Evolutionary conservation across 1,284 basidiomycete species (phyloP), one percentile per base, ranked within the genome.

Genomic region (Cryptococcus wingfieldii): DNA sequence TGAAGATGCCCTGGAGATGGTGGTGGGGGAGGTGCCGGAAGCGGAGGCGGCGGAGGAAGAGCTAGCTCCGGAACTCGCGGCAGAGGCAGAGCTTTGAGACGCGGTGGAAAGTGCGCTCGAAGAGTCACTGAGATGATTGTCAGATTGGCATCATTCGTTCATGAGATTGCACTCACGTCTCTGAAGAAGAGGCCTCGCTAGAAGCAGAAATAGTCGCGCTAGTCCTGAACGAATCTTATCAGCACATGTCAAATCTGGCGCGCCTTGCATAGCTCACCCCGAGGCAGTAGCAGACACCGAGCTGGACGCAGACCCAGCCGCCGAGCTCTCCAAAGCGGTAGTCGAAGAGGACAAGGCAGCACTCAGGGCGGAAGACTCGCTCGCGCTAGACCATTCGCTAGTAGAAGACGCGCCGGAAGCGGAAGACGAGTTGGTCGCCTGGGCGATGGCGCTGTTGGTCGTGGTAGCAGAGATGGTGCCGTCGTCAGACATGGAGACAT

Each of bases 31-130:
- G 28, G 18, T 42, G 25, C n/a, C 38, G 16, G 45, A 14, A n/a
- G 41, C 38, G 18, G 39, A 38, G 12, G 45, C 38, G 43, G 49
- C 23, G 25, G 59, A 58, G 19, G 48, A 45, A 6, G 19, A 64
- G 18, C 54, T 66, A 3, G 53, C 58, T 23, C 60, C 60, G 42
- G 58, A 64, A 43, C 42, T 56, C 0, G 56, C 58, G 18, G 51
- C 47, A 5, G 59, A 66, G 70, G 38, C 41, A 9, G 44, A 38
- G 14, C 48, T 23, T 27, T 50, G 50, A n/a, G 49, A 42, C 45
- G 45, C 27, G 27, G 45, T 10, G n/a, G 45, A 46, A 23, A 10
- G 9, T 3, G 45, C 19, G 10, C 14, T 16, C 14, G 18, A 25
- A 16, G 45, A 9, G 9, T 23, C 27, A 28, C 31, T 34, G 31